Conservation (phyloP, 2,329 filamentous ascomycete species). For the Neofusicoccum umdonicola region DNA sequence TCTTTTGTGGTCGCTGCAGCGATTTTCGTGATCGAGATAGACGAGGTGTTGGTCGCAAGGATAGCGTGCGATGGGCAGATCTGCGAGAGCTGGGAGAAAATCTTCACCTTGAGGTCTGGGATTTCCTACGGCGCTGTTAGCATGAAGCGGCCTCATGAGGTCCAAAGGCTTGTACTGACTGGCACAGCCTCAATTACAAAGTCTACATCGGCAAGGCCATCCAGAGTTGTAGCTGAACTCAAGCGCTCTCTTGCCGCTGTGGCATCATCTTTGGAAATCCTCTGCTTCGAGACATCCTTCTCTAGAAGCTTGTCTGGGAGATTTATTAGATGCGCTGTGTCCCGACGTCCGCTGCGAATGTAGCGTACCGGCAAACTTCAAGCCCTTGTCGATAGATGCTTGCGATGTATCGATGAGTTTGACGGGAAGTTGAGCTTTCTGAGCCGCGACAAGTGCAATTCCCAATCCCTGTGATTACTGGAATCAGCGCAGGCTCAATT, state of each 20-base stretch:
- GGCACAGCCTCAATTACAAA: slow-evolving; percentile 98
- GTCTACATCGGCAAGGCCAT: slow-evolving; percentile 77
- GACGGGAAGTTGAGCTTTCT: slow-evolving; percentile 79
- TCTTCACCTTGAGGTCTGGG: slow-evolving; percentile 77
- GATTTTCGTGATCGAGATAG: slow-evolving; percentile 94
- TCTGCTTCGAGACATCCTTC: slow-evolving; percentile 87
- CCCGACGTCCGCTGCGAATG: neutral
- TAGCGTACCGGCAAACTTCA: slow-evolving; percentile 76
- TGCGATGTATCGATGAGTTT: slow-evolving; percentile 82
- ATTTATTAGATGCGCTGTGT: neutral
- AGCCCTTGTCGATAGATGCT: slow-evolving; percentile 79
- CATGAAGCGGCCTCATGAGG: neutral
- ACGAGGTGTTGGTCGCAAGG: slow-evolving; percentile 97
- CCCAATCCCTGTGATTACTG: slow-evolving; percentile 71
- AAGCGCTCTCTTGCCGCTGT: slow-evolving; percentile 70
- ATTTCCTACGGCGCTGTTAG: slow-evolving; percentile 58
- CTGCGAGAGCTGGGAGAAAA: slow-evolving; percentile 79
- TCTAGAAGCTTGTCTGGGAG: slow-evolving; percentile 78
- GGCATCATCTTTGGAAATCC: slow-evolving; percentile 78
- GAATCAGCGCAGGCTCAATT: slow-evolving; percentile 24
- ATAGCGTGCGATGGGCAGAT: slow-evolving; percentile 83
- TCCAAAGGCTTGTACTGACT: slow-evolving; percentile 22
- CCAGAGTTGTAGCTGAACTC: slow-evolving; percentile 67
- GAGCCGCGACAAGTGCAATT: slow-evolving; percentile 90
- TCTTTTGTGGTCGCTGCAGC: slow-evolving; percentile 80